These are phyloP conservation scores for Cicer bijugum DNA, from an alignment of 306 rosid genomes.

Conservation along the genomic window DNA sequence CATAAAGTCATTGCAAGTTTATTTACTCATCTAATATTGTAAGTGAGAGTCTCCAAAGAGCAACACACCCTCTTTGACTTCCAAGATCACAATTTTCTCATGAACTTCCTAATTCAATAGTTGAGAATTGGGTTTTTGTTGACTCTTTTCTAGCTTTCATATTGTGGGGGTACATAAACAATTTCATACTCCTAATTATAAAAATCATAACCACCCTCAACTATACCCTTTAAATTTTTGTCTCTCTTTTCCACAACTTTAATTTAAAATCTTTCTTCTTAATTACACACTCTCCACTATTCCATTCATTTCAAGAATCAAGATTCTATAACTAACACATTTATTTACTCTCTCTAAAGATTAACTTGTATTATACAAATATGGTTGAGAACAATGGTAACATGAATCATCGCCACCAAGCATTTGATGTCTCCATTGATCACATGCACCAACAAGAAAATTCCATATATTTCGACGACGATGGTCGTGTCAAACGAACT, in stretches of 20 bases:
- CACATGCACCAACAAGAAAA: slow-evolving; percentile 48
- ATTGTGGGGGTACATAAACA: background rate
- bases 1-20: background rate
- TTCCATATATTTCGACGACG: slow-evolving; percentile 78
- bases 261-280: too few species aligned
- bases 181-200: background rate
- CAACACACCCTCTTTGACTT: slow-evolving; percentile 32
- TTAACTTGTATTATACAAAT: slow-evolving; percentile 9
- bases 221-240: too few species aligned
- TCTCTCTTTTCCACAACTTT: too few species aligned
- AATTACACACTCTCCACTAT: too few species aligned
- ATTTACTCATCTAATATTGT: background rate
- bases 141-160: background rate
- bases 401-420: slow-evolving; percentile 56
- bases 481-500: slow-evolving; percentile 81
- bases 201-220: background rate
- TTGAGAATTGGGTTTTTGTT: background rate
- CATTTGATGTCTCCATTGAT: slow-evolving; percentile 58
- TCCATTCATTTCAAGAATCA: too few species aligned
- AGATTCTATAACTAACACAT: background rate
- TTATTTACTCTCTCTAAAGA: background rate
- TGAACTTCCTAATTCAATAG: slow-evolving; percentile 39
- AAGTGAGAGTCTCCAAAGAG: background rate
- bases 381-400: slow-evolving; percentile 57
- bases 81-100: slow-evolving; percentile 35